A percentile compares a stretch with the other conserved stretches of the same genome.
Conservation (phyloP, 257 asterid genomes). For the Solanum sparsipilum region DNA sequence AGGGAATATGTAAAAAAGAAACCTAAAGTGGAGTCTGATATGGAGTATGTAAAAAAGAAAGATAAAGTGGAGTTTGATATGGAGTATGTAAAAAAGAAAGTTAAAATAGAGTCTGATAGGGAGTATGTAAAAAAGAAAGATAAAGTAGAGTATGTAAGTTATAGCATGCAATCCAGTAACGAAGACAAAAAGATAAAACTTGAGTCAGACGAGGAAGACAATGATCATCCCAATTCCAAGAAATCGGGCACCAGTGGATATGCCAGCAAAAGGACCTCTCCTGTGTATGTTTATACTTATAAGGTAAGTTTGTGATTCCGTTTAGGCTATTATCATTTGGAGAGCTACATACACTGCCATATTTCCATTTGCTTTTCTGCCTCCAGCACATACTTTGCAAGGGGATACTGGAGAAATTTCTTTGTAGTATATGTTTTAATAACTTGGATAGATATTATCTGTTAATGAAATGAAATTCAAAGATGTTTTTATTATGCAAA, state of each 20-base stretch:
- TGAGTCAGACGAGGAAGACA: constrained; percentile 31
- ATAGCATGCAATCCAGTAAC: not conserved
- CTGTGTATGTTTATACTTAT: constrained; percentile 49
- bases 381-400: not conserved
- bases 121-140: not conserved
- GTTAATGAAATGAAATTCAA: not conserved
- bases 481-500: not conserved
- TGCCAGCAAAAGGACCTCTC: constrained; percentile 31
- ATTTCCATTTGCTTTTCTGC: not conserved
- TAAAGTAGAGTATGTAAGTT: not conserved
- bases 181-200: constrained; percentile 8
- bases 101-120: not conserved
- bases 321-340: not conserved
- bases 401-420: not conserved
- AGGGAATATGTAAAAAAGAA: not conserved
- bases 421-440: not conserved
- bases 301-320: constrained; percentile 34
- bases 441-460: not conserved
- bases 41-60: not conserved
- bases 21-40: not conserved
- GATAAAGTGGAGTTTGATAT: not conserved
- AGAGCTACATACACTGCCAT: not conserved
- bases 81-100: not conserved
- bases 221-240: constrained; percentile 27
- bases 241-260: constrained; percentile 23